These are phyloP conservation scores for Phytopythium sindhum DNA, from an alignment of 352 stramenopile species.

Conservation along the genomic window DNA sequence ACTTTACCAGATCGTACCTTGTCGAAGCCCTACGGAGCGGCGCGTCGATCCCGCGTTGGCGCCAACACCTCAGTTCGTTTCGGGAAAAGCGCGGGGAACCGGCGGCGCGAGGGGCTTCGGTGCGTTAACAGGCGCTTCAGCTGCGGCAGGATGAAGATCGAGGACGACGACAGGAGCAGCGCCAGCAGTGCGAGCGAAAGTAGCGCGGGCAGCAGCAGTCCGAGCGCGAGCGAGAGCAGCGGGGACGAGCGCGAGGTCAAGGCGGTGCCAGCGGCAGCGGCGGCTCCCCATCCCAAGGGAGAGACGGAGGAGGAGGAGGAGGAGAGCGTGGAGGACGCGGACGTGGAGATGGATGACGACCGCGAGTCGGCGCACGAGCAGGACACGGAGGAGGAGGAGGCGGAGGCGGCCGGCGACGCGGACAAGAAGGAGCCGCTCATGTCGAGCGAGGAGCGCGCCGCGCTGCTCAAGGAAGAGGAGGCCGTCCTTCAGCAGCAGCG, in stretches of 20 bases:
- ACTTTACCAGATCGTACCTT: background rate
- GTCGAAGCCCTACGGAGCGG: background rate
- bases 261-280: background rate
- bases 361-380: constrained; percentile 5
- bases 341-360: constrained; percentile 14
- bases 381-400: constrained; percentile 13
- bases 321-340: constrained; percentile 28
- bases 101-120: background rate
- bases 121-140: background rate
- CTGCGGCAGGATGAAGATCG: constrained; percentile 9
- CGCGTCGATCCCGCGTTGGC: background rate
- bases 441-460: constrained; percentile 54
- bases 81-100: background rate
- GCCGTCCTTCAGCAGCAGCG: constrained; percentile 68
- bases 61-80: constrained; percentile 2
- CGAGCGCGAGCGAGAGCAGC: constrained; percentile 23
- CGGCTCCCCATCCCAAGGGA: constrained; percentile 14
- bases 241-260: constrained; percentile 11
- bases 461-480: constrained; percentile 66
- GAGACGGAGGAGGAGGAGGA: constrained; percentile 28
- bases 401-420: constrained; percentile 14
- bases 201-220: constrained; percentile 29
- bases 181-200: constrained; percentile 15
- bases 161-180: constrained; percentile 31
- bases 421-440: constrained; percentile 36